Conservation (phyloP, 2,329 filamentous ascomycete genomes). For the Claviceps digitariae region DNA sequence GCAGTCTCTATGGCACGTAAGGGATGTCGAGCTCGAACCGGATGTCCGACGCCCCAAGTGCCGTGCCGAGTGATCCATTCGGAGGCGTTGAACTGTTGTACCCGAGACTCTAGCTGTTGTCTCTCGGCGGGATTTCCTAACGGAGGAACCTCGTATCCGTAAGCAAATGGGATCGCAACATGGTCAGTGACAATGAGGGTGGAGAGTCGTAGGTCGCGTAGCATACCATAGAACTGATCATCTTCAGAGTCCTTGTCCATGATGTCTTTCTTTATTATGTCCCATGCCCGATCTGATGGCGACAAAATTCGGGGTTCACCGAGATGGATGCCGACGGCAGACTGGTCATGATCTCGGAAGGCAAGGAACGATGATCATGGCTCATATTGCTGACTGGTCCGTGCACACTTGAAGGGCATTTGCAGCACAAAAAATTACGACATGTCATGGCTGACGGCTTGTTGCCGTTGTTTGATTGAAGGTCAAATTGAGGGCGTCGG, state of each 20-base stretch:
- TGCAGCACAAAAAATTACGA: background rate
- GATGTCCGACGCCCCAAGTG: constrained; percentile 1
- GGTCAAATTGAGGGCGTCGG: background rate
- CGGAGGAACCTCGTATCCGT: background rate
- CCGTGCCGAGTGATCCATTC: constrained; percentile 24
- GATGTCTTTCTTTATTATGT: background rate
- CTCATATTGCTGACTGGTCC: background rate
- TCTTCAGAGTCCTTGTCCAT: background rate
- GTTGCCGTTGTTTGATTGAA: background rate
- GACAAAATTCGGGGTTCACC: background rate
- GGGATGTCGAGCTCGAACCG: constrained; percentile 1
- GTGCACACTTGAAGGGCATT: background rate
- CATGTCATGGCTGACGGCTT: background rate
- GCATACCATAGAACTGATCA: background rate
- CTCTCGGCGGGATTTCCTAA: constrained; percentile 42
- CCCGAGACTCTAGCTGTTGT: constrained; percentile 33
- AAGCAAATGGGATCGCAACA: background rate
- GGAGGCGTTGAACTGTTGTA: constrained; percentile 34
- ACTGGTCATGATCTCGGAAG: background rate
- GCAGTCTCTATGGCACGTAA: constrained; percentile 8
- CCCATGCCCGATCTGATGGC: background rate
- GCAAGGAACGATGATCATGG: background rate
- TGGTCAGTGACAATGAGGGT: background rate
- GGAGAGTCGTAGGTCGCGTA: background rate
- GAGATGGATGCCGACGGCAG: background rate